These are phyloP conservation scores for Eurotiales sp. DNA, from an alignment of 2,329 filamentous ascomycete genomes.

Conservation along the genomic window DNA sequence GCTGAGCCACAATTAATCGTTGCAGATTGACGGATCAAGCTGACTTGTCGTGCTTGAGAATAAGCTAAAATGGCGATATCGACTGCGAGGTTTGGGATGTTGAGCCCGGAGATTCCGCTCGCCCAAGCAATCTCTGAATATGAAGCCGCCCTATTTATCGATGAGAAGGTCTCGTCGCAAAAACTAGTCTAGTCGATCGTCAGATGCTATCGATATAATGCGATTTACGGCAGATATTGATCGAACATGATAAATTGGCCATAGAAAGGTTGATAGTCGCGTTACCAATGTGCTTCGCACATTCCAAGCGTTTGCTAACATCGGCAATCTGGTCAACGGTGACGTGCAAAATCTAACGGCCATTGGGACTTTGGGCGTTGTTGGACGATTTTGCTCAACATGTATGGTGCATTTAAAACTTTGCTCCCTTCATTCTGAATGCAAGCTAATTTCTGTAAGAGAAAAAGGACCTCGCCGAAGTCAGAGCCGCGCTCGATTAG, in stretches of 20 bases:
- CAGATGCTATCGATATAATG: slow-evolving; percentile 5
- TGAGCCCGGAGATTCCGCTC: slow-evolving; percentile 4
- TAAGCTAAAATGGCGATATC: background rate
- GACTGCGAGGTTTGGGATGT: background rate
- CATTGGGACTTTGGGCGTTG: slow-evolving; percentile 5
- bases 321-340: slow-evolving; percentile 2
- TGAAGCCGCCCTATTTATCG: background rate
- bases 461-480: too few relatives aligned
- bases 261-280: slow-evolving; percentile 2
- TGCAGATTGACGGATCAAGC: too few relatives aligned
- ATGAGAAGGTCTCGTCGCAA: background rate
- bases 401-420: background rate
- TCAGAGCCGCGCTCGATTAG: too few relatives aligned
- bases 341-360: slow-evolving; percentile 8
- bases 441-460: too few relatives aligned
- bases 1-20: too few relatives aligned
- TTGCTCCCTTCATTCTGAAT: too few relatives aligned
- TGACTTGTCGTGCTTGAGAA: too few relatives aligned
- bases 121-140: slow-evolving; percentile 5
- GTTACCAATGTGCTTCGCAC: slow-evolving; percentile 3
- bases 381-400: slow-evolving; percentile 4
- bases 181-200: background rate
- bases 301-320: slow-evolving; percentile 1
- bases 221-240: slow-evolving; percentile 6
- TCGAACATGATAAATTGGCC: background rate